Evolutionary conservation across 1,284 basidiomycete species (phyloP), one percentile per base, ranked within the genome.

Genomic region (Mixia osmundae): DNA sequence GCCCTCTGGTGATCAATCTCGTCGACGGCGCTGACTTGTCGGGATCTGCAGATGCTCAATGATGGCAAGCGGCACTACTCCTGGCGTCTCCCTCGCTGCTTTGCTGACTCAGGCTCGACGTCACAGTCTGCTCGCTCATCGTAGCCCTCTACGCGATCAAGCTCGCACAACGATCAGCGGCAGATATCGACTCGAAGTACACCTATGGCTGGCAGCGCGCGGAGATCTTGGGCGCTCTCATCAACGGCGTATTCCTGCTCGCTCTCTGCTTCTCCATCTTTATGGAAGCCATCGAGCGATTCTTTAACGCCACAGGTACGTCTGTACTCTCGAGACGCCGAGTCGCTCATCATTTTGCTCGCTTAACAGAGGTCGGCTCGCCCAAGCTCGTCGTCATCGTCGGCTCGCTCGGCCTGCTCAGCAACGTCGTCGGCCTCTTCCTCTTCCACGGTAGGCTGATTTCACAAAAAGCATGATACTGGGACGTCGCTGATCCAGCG

Each of bases 181-280:
- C 37, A 25, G 32, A 31, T 11, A 33, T 41, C 16, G 67, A 72
- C 19, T 55, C 59, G 23, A 69, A 71, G 27, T 87, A 83, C 56
- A 78, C 79, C 2, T 91, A 89, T 52, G 83, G 83, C 15, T 95
- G 87, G 85, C 89, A 97, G 58, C 68, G 91, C 39, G 91, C 91
- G n/a, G 91, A 99, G 54, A 91, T 97, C 43, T 68, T 99, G 6
- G 83, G 83, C 21, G 82, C 83, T 1, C 66, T 97, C 31, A 63
- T 95, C 51, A 99, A 99, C 51, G 89, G 91, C 34, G 87, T 95
- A 37, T 95, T 95, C 61, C 68, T 97, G 3, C 62, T 83, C 33
- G 89, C 91, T 0, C 69, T 97, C 1, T 99, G 89, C 61, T 85
- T 94, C 58, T 82, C 83, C 12, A 94, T 99, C 51, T 76, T 70